Evolutionary conservation across 331 rosid genomes (phyloP).

Genomic region (Quercus lobata): DNA sequence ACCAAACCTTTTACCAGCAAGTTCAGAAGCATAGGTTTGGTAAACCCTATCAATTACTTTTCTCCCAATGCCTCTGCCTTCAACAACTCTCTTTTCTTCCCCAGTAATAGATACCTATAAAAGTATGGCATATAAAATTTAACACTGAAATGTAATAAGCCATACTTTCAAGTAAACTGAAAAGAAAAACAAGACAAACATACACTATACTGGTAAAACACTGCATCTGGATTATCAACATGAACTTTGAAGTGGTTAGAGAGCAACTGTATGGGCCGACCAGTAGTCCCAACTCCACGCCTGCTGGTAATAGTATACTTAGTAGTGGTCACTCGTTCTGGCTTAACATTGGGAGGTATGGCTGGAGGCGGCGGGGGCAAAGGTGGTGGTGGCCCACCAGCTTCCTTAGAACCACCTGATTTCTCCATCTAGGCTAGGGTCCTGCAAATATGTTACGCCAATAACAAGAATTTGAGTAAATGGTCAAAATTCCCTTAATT

Average conservation of each 20-base stretch:
- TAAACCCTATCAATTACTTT: constrained; percentile 69
- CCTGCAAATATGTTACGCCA: not conserved
- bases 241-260: constrained; percentile 72
- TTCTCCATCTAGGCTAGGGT: constrained; percentile 27
- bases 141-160: not conserved
- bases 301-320: constrained; percentile 54
- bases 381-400: constrained; percentile 22
- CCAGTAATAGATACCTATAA: constrained; percentile 64
- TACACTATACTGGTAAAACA: constrained; percentile 86
- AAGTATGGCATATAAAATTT: constrained; percentile 12
- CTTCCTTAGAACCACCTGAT: constrained; percentile 23
- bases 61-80: constrained; percentile 72
- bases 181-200: constrained; percentile 17
- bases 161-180: not conserved
- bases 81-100: constrained; percentile 54
- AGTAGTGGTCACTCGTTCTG: constrained; percentile 22
- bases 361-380: constrained; percentile 32
- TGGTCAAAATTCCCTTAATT: not conserved
- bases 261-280: constrained; percentile 46
- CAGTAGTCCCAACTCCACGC: constrained; percentile 55
- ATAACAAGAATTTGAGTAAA: not conserved
- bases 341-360: constrained; percentile 21
- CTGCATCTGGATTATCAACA: constrained; percentile 48
- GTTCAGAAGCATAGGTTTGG: constrained; percentile 65
- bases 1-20: constrained; percentile 57